These are phyloP conservation scores for Penicillium pulvis DNA, from an alignment of 495 filamentous ascomycete species.

Conservation along the genomic window DNA sequence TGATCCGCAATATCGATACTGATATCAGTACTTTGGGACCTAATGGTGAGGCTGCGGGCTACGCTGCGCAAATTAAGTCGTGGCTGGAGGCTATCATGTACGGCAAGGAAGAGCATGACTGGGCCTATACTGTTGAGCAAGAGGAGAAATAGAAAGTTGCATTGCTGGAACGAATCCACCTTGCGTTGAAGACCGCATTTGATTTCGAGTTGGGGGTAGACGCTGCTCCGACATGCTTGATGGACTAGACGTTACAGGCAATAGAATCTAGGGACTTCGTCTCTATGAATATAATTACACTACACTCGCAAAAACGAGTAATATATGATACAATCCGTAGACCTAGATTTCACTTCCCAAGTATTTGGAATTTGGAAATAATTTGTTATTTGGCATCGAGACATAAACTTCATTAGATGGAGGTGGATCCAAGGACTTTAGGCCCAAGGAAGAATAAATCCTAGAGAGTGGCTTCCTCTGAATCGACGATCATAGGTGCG, in stretches of 20 bases:
- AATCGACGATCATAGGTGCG: constrained; percentile 81
- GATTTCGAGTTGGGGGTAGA: too few species aligned
- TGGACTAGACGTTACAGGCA: too few species aligned
- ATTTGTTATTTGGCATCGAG: not conserved
- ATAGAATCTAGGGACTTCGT: too few species aligned
- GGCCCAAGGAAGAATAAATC: too few species aligned
- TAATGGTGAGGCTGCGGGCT: constrained; percentile 61
- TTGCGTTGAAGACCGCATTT: too few species aligned
- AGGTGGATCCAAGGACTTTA: too few species aligned
- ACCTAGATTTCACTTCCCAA: not conserved
- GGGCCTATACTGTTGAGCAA: constrained; percentile 75
- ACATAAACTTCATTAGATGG: not conserved
- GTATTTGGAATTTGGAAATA: not conserved
- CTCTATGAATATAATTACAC: too few species aligned
- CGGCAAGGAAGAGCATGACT: constrained; percentile 76
- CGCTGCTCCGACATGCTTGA: too few species aligned
- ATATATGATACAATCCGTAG: too few species aligned
- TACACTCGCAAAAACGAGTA: too few species aligned
- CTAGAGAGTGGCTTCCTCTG: constrained; percentile 17
- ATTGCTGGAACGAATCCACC: too few species aligned
- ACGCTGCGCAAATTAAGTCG: constrained; percentile 69
- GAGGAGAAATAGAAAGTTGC: constrained; percentile 28
- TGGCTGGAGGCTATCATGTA: constrained; percentile 88
- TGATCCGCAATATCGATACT: constrained; percentile 70
- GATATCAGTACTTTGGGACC: constrained; percentile 68